These are phyloP conservation scores for Yarrowia osloensis DNA, from an alignment of 805 yeast genomes.

Conservation along the genomic window DNA sequence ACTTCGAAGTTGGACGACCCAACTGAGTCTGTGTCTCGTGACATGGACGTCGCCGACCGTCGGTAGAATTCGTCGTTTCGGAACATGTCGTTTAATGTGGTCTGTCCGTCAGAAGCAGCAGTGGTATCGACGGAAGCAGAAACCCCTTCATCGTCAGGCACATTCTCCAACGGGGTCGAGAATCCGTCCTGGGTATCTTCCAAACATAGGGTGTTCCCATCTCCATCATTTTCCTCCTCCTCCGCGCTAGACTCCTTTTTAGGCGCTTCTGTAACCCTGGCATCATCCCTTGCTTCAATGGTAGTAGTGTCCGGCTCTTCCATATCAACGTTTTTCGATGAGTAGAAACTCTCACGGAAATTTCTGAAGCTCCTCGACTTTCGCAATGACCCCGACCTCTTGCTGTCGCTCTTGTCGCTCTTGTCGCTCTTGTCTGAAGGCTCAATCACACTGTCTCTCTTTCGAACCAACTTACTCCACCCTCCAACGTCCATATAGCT, in stretches of 20 bases:
- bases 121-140: not conserved
- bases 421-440: not conserved
- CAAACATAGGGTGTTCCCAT: not conserved
- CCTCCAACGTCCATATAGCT: conserved; percentile 8
- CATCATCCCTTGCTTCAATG: not conserved
- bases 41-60: not conserved
- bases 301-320: not conserved
- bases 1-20: not conserved
- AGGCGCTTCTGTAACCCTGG: not conserved
- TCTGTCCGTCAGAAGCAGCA: not conserved
- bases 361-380: not conserved
- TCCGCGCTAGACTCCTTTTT: not conserved
- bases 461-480: conserved; percentile 5
- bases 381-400: not conserved
- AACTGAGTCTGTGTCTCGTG: not conserved
- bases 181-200: not conserved
- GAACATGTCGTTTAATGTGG: not conserved
- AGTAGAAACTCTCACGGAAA: not conserved
- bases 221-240: not conserved
- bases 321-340: not conserved
- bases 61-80: not conserved
- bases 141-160: no score
- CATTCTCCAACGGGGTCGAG: not conserved
- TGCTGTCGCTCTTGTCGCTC: not conserved
- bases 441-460: conserved; percentile 1